Evolutionary conservation across 2,329 filamentous ascomycete genomes (phyloP).

Genomic region (Coniochaeta prunicola): DNA sequence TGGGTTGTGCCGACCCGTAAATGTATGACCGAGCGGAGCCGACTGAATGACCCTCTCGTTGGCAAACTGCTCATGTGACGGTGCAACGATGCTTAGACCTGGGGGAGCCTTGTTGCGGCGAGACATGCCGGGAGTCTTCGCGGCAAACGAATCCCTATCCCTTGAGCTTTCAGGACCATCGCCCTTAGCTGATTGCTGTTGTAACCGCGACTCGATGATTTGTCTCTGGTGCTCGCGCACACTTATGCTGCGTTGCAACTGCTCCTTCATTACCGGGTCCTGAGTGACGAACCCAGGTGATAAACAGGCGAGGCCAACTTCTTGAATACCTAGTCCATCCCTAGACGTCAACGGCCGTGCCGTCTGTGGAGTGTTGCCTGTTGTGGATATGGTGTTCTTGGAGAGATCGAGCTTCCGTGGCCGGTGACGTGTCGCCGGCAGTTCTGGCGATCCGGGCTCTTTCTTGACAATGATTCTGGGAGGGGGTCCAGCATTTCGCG

Average conservation of each 20-base stretch:
- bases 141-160: conserved; percentile 46
- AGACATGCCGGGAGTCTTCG: conserved; percentile 68
- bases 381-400: conserved; percentile 43
- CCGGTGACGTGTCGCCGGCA: conserved; percentile 61
- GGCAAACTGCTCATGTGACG: conserved; percentile 85
- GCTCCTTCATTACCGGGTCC: conserved; percentile 93
- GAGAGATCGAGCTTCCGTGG: conserved; percentile 74
- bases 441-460: conserved; percentile 81
- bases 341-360: conserved; percentile 72
- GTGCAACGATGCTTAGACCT: conserved; percentile 89
- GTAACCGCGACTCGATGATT: conserved; percentile 86
- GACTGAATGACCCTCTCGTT: conserved; percentile 95
- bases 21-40: conserved; percentile 87
- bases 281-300: conserved; percentile 95
- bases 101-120: conserved; percentile 75
- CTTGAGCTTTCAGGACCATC: conserved; percentile 54
- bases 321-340: conserved; percentile 76
- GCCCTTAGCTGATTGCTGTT: conserved; percentile 76
- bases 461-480: conserved; percentile 95
- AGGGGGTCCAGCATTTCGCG: conserved; percentile 45
- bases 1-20: conserved; percentile 80
- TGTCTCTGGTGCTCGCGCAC: conserved; percentile 90
- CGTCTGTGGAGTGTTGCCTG: conserved; percentile 47
- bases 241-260: conserved; percentile 86
- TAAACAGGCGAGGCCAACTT: conserved; percentile 87